Evolutionary conservation across 768 basidiomycete species (phyloP), one percentile per base, ranked within the genome.

Genomic region (Tulasnella sp.): DNA sequence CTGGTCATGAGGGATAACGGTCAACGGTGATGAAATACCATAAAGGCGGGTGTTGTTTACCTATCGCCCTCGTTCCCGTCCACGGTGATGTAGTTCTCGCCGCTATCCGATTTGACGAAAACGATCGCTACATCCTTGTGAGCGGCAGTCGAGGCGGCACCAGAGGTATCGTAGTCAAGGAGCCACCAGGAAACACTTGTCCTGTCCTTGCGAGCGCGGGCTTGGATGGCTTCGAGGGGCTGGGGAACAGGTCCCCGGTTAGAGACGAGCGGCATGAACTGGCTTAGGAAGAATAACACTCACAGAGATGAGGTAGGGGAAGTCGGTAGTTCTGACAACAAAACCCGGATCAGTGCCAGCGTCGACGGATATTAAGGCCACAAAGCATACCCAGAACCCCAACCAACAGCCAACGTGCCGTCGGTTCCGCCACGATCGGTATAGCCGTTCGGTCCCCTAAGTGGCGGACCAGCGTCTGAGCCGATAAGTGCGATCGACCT

Each of bases 351-450:
- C 29, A 72, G 72, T 17, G 36, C n/a, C 1, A 11, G 12, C 8
- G 5, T 31, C 29, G 5, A 17, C 14, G 64, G 12, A 37, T 34
- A 38, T 1, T 2, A 34, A 54, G 38, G 25, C 15, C 36, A 31
- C 25, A 1, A 17, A 37, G 36, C 74, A 14, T 54, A 76, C 83
- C 93, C 94, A 71, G 91, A 92, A 45, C 94, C 96, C 96, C 96
- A 97, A 17, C 94, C 94, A 91, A 95, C 91, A 9, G 93, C 94
- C 29, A 97, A 86, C 22, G 91, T 86, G 12, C 94, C 94, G 58
- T 40, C 78, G 37, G 81, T 79, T 15, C 83, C 81, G 17, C 84
- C 83, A 8, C 83, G 80, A 67, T 93, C 91, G 9, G 83, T 25
- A 72, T 89, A 93, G 72, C 89, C 86, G 80, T 94, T 94, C 0